A percentile compares a stretch with the other conserved stretches of the same genome.
Conservation (phyloP, 148 eudicot species). For the Vaccinium corymbosum region DNA sequence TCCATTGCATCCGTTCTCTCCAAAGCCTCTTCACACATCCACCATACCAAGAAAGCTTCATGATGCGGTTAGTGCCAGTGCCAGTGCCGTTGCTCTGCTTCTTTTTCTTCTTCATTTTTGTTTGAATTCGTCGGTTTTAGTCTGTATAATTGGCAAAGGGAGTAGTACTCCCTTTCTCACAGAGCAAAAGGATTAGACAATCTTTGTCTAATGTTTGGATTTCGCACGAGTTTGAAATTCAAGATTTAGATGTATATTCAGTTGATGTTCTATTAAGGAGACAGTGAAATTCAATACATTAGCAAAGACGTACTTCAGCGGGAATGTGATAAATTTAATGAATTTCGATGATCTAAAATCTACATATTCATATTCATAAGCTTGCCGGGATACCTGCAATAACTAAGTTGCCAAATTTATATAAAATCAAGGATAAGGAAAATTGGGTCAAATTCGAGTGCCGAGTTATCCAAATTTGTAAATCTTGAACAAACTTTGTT, state of each 20-base stretch:
- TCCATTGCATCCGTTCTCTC: slow-evolving; percentile 30
- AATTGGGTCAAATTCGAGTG: background rate
- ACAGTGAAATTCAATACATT: background rate
- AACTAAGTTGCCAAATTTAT: background rate
- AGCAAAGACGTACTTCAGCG: background rate
- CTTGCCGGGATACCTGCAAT: too few relatives aligned
- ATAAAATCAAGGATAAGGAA: background rate
- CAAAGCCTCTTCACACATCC: slow-evolving; percentile 19
- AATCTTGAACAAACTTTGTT: too few relatives aligned
- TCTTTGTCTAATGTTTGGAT: background rate
- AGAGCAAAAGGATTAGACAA: background rate
- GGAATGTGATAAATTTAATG: background rate
- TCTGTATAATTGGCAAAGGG: background rate
- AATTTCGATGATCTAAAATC: background rate
- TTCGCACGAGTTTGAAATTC: background rate
- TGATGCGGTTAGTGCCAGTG: background rate
- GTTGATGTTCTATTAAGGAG: background rate
- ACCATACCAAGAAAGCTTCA: background rate
- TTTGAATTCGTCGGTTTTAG: background rate
- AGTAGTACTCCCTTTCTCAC: background rate
- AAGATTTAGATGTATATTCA: background rate
- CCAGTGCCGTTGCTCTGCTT: background rate
- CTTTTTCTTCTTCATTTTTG: background rate
- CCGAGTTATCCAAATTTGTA: background rate
- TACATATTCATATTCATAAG: background rate